Conservation (phyloP, 2,329 filamentous ascomycete species). For the Aspergillus melleus region DNA sequence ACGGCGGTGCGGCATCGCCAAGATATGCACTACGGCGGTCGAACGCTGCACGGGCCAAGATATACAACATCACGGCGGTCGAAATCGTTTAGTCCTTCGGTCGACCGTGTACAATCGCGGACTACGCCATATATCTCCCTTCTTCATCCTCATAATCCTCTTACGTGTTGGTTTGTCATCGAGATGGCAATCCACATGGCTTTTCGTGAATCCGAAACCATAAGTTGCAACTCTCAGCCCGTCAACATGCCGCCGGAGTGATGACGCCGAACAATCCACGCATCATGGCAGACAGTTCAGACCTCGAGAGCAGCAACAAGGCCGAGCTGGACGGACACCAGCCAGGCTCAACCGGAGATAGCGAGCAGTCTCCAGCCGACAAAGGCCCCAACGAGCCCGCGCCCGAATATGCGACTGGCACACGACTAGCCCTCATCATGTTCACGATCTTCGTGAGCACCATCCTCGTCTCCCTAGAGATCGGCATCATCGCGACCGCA, state of each 20-base stretch:
- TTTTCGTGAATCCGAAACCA: neutral
- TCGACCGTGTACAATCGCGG: conserved; percentile 1
- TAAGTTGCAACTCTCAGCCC: neutral
- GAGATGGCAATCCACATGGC: neutral
- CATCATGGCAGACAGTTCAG: neutral
- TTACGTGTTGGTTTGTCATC: neutral
- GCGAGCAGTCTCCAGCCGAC: no score
- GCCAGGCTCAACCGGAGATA: neutral
- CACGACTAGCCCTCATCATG: neutral
- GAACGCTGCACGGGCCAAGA: neutral
- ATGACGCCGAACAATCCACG: neutral
- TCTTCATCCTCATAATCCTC: neutral
- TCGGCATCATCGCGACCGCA: neutral
- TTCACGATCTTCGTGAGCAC: conserved; percentile 3
- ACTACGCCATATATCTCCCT: neutral
- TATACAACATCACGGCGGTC: neutral
- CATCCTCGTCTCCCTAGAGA: conserved; percentile 2
- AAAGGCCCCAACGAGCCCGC: neutral
- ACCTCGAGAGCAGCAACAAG: neutral
- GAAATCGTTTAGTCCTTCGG: neutral
- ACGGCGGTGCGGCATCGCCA: no score
- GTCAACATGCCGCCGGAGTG: neutral
- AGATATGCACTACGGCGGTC: neutral
- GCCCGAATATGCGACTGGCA: neutral
- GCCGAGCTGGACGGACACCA: neutral